Conservation (phyloP, 129 eudicot genomes). For the Apium graveolens region DNA sequence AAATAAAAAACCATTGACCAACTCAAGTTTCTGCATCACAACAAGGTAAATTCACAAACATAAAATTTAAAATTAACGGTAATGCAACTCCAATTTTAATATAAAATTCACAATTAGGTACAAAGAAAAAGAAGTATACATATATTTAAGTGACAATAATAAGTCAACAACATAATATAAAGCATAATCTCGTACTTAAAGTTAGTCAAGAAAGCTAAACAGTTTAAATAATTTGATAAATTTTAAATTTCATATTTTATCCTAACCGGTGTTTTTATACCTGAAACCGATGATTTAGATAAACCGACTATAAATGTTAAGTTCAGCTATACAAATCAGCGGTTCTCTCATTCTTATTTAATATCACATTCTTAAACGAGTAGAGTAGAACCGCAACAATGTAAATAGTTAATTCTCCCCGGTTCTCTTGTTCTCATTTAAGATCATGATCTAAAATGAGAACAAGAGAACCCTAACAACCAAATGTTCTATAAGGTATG, state of each 20-base stretch:
- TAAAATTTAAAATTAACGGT: not conserved
- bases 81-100: not conserved
- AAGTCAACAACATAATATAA: too few relatives aligned
- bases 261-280: not conserved
- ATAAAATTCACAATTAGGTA: not conserved
- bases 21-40: slow-evolving; percentile 64
- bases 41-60: not conserved
- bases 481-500: not conserved
- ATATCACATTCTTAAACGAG: too few relatives aligned
- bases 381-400: too few relatives aligned
- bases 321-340: not conserved
- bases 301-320: too few relatives aligned
- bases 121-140: not conserved
- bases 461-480: not conserved
- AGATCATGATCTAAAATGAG: not conserved
- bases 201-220: not conserved
- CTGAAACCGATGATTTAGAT: not conserved
- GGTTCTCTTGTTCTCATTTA: too few relatives aligned
- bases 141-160: not conserved
- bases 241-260: not conserved
- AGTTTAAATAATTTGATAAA: not conserved
- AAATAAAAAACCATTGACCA: slow-evolving; percentile 88
- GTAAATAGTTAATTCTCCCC: too few relatives aligned
- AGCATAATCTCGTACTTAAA: not conserved
- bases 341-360: too few relatives aligned